Conservation (phyloP, 2,329 filamentous ascomycete genomes). For the Colletotrichum incanum region DNA sequence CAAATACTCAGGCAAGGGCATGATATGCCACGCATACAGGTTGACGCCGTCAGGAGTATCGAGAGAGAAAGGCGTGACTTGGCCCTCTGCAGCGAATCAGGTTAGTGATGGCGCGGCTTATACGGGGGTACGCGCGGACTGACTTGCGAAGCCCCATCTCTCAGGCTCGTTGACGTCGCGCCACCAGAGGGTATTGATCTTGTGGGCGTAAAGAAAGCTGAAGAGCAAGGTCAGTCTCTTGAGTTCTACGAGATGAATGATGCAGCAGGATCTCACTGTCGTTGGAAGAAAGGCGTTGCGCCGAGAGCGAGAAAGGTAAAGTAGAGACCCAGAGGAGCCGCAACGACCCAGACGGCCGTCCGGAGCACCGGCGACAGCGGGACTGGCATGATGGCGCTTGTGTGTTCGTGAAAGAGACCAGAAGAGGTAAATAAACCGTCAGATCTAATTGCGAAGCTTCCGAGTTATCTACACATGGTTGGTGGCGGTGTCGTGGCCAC, state of each 20-base stretch:
- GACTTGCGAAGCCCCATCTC: slow-evolving; percentile 89
- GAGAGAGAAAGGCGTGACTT: slow-evolving; percentile 89
- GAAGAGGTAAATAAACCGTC: too few relatives aligned
- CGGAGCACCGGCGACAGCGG: slow-evolving; percentile 54
- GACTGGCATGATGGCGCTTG: slow-evolving; percentile 48
- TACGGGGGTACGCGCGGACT: slow-evolving; percentile 47
- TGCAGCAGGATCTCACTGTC: slow-evolving; percentile 74
- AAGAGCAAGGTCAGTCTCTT: background rate
- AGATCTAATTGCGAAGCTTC: slow-evolving; percentile 1
- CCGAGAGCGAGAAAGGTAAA: slow-evolving; percentile 75
- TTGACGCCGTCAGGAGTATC: slow-evolving; percentile 81
- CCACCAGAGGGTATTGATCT: slow-evolving; percentile 80
- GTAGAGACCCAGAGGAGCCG: slow-evolving; percentile 76
- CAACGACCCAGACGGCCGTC: slow-evolving; percentile 68
- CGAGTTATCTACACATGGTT: slow-evolving; percentile 33
- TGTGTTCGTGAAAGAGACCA: background rate
- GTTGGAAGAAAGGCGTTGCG: slow-evolving; percentile 80
- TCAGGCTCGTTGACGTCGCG: slow-evolving; percentile 83
- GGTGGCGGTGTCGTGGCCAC: slow-evolving; percentile 31
- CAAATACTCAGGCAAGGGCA: slow-evolving; percentile 84
- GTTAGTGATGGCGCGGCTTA: slow-evolving; percentile 21
- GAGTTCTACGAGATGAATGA: background rate
- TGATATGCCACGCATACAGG: slow-evolving; percentile 91
- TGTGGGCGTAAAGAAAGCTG: slow-evolving; percentile 89
- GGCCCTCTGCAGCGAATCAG: slow-evolving; percentile 72